Percentiles rank a stretch among this genome's conserved stretches.
phyloP scores from a whole-genome alignment of 441 rosid species.

The Euphorbia corollata region DNA sequence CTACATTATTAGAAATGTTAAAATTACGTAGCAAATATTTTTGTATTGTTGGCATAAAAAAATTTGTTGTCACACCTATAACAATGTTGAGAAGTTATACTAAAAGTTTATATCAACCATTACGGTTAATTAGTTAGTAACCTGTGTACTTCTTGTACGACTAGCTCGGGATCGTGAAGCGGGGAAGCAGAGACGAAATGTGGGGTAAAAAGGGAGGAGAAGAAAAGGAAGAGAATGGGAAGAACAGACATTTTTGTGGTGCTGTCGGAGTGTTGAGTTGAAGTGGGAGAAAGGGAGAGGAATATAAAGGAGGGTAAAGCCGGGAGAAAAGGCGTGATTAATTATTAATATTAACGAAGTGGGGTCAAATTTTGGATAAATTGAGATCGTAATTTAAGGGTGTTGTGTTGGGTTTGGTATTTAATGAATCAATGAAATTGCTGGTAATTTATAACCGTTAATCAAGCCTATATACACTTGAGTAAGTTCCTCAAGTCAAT shows the following conservation, averaged over 20 bases:
- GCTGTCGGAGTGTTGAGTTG: not conserved
- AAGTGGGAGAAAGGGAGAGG: not conserved
- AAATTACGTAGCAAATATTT: no score
- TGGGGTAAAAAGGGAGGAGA: constrained; percentile 21
- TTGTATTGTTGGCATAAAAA: not conserved
- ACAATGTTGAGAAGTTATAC: no score
- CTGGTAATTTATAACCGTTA: constrained; percentile 32
- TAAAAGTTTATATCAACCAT: not conserved
- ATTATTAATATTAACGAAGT: constrained; percentile 1
- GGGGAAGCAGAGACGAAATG: constrained; percentile 33
- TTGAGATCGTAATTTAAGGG: constrained; percentile 44
- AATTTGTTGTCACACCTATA: not conserved
- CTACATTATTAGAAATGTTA: constrained; percentile 22
- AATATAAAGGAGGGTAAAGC: constrained; percentile 34
- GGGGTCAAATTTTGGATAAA: constrained; percentile 24
- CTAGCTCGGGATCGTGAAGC: constrained; percentile 54
- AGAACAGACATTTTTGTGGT: constrained; percentile 20
- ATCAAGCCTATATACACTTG: constrained; percentile 19
- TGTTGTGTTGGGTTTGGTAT: not conserved
- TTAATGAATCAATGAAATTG: not conserved
- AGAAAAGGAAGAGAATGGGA: constrained; percentile 14
- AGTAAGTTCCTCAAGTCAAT: constrained; percentile 21
- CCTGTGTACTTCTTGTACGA: constrained; percentile 68
- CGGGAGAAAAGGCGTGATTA: constrained; percentile 61
- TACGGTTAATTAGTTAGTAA: constrained; percentile 16